These are phyloP conservation scores for Bolboschoenus planiculmis DNA, from an alignment of 176 grass and related monocot species.

Conservation along the genomic window DNA sequence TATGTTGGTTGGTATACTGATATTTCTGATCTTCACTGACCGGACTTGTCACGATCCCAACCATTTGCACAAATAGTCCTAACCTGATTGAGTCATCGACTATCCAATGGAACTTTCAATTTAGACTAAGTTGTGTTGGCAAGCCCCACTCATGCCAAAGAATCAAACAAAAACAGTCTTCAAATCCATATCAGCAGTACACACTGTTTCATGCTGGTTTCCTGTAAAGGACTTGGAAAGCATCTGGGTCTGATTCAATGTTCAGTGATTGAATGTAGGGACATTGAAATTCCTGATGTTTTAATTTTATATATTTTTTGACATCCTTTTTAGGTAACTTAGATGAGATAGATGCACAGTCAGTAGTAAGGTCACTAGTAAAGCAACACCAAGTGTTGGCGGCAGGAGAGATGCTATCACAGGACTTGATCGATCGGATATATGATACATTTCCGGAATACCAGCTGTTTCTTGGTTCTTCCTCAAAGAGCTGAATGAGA, in stretches of 20 bases:
- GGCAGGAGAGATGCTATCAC: slow-evolving; percentile 25
- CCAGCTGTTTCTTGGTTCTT: slow-evolving; percentile 26
- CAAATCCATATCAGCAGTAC: background rate
- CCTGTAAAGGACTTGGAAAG: background rate
- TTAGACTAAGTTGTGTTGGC: background rate
- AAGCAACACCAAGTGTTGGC: slow-evolving; percentile 32
- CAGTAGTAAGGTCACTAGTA: slow-evolving; percentile 35
- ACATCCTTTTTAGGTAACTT: slow-evolving; percentile 30
- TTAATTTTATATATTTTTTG: background rate
- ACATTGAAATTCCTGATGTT: background rate
- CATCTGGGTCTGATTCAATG: background rate
- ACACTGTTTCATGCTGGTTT: background rate
- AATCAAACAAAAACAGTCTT: background rate
- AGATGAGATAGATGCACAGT: slow-evolving; percentile 41
- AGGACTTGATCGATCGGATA: slow-evolving; percentile 31
- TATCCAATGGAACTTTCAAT: background rate
- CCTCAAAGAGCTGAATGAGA: background rate
- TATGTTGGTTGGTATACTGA: background rate
- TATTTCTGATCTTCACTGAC: background rate
- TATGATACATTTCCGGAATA: slow-evolving; percentile 52
- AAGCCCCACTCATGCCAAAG: background rate
- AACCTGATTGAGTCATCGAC: background rate
- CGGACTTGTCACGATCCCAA: background rate
- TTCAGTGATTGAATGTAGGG: background rate
- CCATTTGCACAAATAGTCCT: background rate